Conservation (phyloP, 1,139 yeast species). For the Yarrowia galli region DNA sequence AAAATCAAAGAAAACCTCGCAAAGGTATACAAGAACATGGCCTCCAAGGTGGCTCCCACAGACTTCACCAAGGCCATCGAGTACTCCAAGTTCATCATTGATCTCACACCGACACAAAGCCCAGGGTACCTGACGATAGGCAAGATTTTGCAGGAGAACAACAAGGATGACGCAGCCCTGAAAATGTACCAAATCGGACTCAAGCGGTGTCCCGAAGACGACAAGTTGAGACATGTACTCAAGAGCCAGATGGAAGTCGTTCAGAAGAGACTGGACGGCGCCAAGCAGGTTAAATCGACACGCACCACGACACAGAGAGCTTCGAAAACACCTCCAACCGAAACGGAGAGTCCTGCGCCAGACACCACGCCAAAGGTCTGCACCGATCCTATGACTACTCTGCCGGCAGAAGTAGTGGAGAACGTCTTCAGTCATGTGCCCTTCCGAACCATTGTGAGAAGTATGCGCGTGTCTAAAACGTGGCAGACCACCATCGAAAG, state of each 20-base stretch:
- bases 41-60: conserved; percentile 7
- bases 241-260: conserved; percentile 5
- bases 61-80: conserved; percentile 31
- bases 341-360: neutral
- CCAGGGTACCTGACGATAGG: conserved; percentile 29
- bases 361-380: neutral
- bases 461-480: conserved; percentile 15
- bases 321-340: neutral
- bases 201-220: conserved; percentile 4
- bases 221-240: conserved; percentile 9
- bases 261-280: neutral
- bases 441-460: conserved; percentile 12
- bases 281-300: neutral
- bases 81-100: conserved; percentile 23
- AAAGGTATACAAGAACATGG: conserved; percentile 22
- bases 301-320: neutral
- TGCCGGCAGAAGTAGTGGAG: conserved; percentile 24
- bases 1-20: conserved; percentile 25
- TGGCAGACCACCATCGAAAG: conserved; percentile 18
- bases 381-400: neutral
- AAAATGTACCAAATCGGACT: conserved; percentile 31
- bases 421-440: conserved; percentile 27
- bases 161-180: conserved; percentile 35
- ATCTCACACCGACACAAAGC: conserved; percentile 13
- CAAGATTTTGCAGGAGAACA: conserved; percentile 26